Base-by-base conservation (phyloP, 2,329 filamentous ascomycete genomes). In the Penicillium frequentans region DNA sequence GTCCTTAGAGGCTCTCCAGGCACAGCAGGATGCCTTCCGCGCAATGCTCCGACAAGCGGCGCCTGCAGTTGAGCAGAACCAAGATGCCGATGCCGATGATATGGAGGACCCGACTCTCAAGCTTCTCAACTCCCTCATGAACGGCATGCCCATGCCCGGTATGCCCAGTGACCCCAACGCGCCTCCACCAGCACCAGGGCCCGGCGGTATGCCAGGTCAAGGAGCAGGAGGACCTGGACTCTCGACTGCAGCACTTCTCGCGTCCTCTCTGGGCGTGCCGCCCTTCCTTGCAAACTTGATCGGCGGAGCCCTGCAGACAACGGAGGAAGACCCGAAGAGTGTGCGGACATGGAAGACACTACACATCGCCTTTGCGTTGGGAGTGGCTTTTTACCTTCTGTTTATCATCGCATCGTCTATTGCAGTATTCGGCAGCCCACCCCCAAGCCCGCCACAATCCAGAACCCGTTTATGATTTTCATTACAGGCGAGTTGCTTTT, bases 301-400 rank as follows among this genome's bases (percentile, higher is more conserved):
- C 42, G 73, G 71, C 35, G 70, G 73, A 55, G 72, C 70, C 23
- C 67, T 71, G 33, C 70, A 73, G 57, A 73, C 71, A 55, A 72
- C 70, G 5, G 68, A 74, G 14, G 65, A 70, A 46, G 70, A 76
- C 58, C 68, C 74, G 60, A 70, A 71, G 52, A 66, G 67, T 13
- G 60, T 69, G 35, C 67, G 63, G 44, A 61, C 83, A 10, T 87
- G 85, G 85, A 81, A 83, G 52, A 70, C 84, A 23, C 68, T 86
- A 10, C 86, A 88, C 65, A 78, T 81, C 5, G 46, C 86, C 16
- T 86, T 87, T 67, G 80, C 84, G 4, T 68, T 86, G n/a, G 66
- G 72, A 2, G 74, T 86, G 23, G 84, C 82, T 1, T 63, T 82
- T 42, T 88, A 87, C 69, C 77, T 79, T 37, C 60, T 79, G 0